Evolutionary conservation across 805 yeast genomes (phyloP).

Genomic region (Wickerhamiella dianesei): DNA sequence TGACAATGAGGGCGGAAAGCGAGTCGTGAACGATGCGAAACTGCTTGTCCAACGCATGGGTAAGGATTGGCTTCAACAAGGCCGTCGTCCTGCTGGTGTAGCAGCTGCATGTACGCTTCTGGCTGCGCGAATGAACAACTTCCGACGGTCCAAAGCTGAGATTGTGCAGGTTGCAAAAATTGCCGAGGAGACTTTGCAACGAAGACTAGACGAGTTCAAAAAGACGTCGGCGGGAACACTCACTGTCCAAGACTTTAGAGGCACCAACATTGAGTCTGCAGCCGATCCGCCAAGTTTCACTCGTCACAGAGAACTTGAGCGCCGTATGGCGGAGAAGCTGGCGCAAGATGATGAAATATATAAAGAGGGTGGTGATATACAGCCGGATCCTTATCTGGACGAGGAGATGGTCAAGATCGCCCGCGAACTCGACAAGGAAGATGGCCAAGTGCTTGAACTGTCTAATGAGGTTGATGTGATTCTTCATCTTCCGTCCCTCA

Average conservation of each 20-base stretch:
- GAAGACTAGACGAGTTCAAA: slow-evolving; percentile 77
- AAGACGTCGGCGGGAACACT: slow-evolving; percentile 59
- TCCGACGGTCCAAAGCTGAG: slow-evolving; percentile 81
- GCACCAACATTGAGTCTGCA: slow-evolving; percentile 27
- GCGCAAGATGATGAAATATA: slow-evolving; percentile 13
- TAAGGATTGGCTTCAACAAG: slow-evolving; percentile 90
- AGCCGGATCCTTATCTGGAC: slow-evolving; percentile 17
- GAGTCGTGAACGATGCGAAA: slow-evolving; percentile 78
- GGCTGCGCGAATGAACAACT: slow-evolving; percentile 95
- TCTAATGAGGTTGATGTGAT: slow-evolving; percentile 21
- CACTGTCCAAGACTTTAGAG: slow-evolving; percentile 63
- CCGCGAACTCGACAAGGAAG: slow-evolving; percentile 18
- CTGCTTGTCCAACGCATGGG: slow-evolving; percentile 82
- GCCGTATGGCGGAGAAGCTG: slow-evolving; percentile 13
- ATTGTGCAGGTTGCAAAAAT: slow-evolving; percentile 91
- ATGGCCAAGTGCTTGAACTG: slow-evolving; percentile 21
- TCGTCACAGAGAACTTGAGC: slow-evolving; percentile 43
- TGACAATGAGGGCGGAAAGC: slow-evolving; percentile 44
- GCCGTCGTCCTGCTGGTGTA: slow-evolving; percentile 95
- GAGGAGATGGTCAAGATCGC: slow-evolving; percentile 18
- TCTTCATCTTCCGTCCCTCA: slow-evolving; percentile 16
- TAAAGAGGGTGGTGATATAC: slow-evolving; percentile 12
- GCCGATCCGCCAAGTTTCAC: slow-evolving; percentile 76
- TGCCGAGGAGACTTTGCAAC: slow-evolving; percentile 85
- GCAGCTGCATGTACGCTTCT: slow-evolving; percentile 92